Percentiles rank a stretch among this genome's conserved stretches.
These are phyloP conservation scores for Domatiomyces catenatus DNA, from an alignment of 2,329 filamentous ascomycete genomes.

Conservation along the genomic window DNA sequence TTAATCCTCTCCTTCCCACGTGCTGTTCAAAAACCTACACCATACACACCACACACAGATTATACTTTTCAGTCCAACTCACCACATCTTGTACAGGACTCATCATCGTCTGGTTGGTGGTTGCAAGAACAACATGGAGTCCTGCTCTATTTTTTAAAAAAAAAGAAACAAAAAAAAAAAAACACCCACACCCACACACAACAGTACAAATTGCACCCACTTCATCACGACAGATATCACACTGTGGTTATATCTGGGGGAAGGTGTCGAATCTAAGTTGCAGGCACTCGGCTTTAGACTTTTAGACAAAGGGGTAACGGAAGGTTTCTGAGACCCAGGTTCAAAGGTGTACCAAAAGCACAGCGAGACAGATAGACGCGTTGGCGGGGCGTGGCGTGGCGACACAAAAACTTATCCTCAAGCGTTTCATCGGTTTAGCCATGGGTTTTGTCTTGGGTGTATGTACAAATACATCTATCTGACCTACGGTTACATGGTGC, in stretches of 20 bases:
- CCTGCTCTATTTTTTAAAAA: not conserved
- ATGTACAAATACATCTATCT: not conserved
- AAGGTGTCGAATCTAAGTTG: not conserved
- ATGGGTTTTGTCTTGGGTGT: not conserved
- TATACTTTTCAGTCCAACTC: not conserved
- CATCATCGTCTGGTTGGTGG: not conserved
- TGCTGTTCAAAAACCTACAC: too few relatives aligned
- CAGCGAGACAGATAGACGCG: not conserved
- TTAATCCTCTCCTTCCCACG: not conserved
- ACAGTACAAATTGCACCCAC: too few relatives aligned
- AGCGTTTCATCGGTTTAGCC: not conserved
- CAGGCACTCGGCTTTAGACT: not conserved
- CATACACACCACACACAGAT: not conserved
- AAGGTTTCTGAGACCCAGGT: not conserved
- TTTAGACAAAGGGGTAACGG: not conserved
- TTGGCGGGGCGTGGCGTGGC: too few relatives aligned
- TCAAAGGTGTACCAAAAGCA: not conserved
- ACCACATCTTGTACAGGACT: not conserved
- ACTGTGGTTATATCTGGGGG: not conserved
- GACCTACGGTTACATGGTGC: not conserved
- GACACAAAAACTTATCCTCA: not conserved
- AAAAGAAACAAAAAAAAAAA: not conserved
- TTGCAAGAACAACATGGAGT: not conserved
- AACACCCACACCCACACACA: not conserved
- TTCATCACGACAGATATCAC: not conserved